Conservation (phyloP, 148 eudicot species). For the Camellia lanceoleosa region DNA sequence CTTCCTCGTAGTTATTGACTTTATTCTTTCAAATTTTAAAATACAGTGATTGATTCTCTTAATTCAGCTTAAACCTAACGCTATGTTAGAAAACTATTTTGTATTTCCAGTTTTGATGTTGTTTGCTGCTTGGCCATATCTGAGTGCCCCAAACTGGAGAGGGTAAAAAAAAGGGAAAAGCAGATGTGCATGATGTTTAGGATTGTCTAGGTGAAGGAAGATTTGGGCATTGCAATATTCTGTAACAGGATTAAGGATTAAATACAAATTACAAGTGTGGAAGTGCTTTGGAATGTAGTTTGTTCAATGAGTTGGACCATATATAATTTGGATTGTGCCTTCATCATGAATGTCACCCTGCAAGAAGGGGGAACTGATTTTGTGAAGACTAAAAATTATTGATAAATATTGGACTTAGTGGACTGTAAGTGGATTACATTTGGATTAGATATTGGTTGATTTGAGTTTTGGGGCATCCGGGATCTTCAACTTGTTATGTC, state of each 20-base stretch:
- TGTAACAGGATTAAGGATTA: background rate
- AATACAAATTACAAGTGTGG: background rate
- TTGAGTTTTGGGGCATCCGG: background rate
- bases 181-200: background rate
- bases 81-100: background rate
- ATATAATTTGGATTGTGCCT: too few species aligned
- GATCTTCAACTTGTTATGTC: background rate
- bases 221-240: background rate
- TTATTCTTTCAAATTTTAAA: background rate
- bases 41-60: background rate
- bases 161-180: too few species aligned
- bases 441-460: background rate
- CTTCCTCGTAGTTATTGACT: background rate
- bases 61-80: too few species aligned
- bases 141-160: background rate
- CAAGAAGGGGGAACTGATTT: too few species aligned
- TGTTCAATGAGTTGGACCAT: background rate
- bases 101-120: background rate
- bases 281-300: background rate
- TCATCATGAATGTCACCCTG: too few species aligned
- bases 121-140: background rate
- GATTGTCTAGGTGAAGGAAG: slow-evolving; percentile 1
- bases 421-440: background rate
- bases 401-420: background rate
- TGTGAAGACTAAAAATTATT: too few species aligned